Evolutionary conservation across 139 green algal species (phyloP).

Genomic region (Micractinium sp.): DNA sequence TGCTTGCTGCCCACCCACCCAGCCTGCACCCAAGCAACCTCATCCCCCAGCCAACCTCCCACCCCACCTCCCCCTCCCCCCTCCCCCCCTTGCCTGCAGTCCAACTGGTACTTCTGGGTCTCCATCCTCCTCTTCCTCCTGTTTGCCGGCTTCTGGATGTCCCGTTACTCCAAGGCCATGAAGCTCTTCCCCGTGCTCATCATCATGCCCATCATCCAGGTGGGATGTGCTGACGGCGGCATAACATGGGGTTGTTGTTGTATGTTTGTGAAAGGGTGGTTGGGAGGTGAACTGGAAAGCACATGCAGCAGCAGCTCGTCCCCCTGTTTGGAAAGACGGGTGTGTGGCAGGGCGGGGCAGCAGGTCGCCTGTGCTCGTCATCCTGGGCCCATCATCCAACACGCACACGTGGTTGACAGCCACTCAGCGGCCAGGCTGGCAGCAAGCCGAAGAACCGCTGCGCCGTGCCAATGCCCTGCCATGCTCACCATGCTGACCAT

Average conservation of each 20-base stretch:
- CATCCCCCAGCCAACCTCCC: not conserved
- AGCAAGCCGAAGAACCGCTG: no score
- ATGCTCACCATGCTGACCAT: not conserved
- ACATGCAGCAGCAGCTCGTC: no score
- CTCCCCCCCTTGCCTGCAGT: not conserved
- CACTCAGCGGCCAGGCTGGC: not conserved
- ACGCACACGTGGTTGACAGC: not conserved
- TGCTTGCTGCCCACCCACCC: not conserved
- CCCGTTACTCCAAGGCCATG: conserved; percentile 67
- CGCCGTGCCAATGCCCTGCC: not conserved
- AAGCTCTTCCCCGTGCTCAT: conserved; percentile 83
- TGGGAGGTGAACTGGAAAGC: no score
- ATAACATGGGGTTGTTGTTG: not conserved
- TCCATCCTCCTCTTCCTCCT: conserved; percentile 73
- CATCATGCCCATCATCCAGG: conserved; percentile 85
- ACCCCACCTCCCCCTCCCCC: not conserved
- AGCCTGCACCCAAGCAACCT: not conserved
- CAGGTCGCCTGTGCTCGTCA: no score
- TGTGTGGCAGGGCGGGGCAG: no score
- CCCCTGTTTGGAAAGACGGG: no score
- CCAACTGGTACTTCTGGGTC: conserved; percentile 85
- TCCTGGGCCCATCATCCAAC: no score
- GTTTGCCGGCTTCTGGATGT: conserved; percentile 82
- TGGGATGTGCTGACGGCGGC: not conserved
- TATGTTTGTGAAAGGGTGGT: no score